Conservation (phyloP, 345 rosid genomes). For the Rhodamnia argentea region DNA sequence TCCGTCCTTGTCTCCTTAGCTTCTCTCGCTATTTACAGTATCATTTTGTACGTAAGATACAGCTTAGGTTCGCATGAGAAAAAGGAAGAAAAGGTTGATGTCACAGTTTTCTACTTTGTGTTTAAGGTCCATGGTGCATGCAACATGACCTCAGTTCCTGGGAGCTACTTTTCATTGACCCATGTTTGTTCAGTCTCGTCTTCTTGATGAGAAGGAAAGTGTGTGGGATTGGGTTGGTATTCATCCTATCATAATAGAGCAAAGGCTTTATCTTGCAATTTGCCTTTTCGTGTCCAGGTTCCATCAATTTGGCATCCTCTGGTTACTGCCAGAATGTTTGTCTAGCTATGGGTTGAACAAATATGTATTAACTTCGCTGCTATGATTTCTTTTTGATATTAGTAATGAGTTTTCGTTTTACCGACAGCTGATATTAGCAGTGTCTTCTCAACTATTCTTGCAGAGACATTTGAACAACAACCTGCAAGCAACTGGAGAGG, state of each 20-base stretch:
- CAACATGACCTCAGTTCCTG: not conserved
- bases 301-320: not conserved
- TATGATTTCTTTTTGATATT: not conserved
- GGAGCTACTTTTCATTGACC: not conserved
- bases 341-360: not conserved
- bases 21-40: not conserved
- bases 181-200: not conserved
- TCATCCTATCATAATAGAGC: not conserved
- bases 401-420: not conserved
- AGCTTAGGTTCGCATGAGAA: not conserved
- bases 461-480: conserved; percentile 82
- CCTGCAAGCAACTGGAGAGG: conserved; percentile 80
- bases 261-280: not conserved
- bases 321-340: not conserved
- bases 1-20: not conserved
- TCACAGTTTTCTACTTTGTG: not conserved
- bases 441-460: conserved; percentile 1
- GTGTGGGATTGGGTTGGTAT: not conserved
- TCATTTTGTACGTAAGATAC: not conserved
- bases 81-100: not conserved
- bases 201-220: not conserved
- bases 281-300: not conserved
- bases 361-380: not conserved
- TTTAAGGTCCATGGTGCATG: not conserved
- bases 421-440: not conserved